Base-by-base conservation (phyloP, 2,329 filamentous ascomycete species). In the Curvularia eragrostidis region DNA sequence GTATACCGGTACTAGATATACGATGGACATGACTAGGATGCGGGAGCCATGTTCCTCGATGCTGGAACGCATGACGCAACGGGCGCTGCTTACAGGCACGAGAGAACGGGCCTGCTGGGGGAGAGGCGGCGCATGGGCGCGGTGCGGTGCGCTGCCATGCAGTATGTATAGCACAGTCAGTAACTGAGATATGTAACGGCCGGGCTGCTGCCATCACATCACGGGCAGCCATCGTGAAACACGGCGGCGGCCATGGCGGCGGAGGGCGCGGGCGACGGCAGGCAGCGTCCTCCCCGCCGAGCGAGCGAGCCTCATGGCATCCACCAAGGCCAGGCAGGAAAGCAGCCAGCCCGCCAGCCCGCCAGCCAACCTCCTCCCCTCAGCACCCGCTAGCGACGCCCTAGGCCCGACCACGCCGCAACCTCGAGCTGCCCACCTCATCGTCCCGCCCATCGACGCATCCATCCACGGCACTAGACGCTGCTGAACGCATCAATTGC, bases 31-130 rank as follows among this genome's bases (percentile, higher is more conserved):
- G 38, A 26, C 46, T 46, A n/a, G 46, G 50, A 50, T 46, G 47
- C 48, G 42, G 54, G 42, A 21, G 42, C 30, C 50, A 48, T 43
- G 52, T 39, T 51, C 48, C 47, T 47, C 32, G 48, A 41, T 39
- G 41, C 53, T 52, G 48, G 56, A 42, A 52, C 54, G 58, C 61
- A 63, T 63, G 61, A 63, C 61, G 56, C 56, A 58, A 58, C 56
- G 7, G 26, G 39, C 18, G 43, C 43, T 30, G 42, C 24, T 18
- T n/a, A 44, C 42, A 26, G 42, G 42, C 42, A 47, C 26, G 43
- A 19, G n/a, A 19, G 5, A 9, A n/a, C 26, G 15, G 26, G 43
- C n/a, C 1, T 6, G 26, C 8, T n/a, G n/a, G 24, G 15, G 24
- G 23, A 15, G 42, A 5, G n/a, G n/a, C 13, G 42, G 15, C 24